phyloP scores from a whole-genome alignment of 352 stramenopile species.

The Pythium scleroteichum region DNA sequence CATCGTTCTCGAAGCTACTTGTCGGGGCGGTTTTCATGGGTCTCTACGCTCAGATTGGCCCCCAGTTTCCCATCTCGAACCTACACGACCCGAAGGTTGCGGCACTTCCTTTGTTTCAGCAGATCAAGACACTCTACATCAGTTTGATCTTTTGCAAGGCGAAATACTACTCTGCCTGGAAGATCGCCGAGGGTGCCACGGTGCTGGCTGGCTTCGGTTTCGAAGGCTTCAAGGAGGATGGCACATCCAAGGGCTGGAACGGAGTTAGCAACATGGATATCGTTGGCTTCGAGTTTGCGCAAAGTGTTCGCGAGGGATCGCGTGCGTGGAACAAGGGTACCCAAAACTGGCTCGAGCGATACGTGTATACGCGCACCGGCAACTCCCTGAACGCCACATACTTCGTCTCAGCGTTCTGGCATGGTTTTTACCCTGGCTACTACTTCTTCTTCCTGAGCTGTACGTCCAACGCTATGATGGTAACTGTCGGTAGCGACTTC shows the following conservation, averaged over 20 bases:
- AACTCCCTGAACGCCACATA: constrained; percentile 92
- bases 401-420: constrained; percentile 94
- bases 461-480: background rate
- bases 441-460: constrained; percentile 94
- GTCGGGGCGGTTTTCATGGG: constrained; percentile 69
- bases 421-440: constrained; percentile 97
- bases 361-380: constrained; percentile 94
- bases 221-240: constrained; percentile 92
- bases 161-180: constrained; percentile 98
- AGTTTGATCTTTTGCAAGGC: constrained; percentile 86
- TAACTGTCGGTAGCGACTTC: too few relatives aligned
- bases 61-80: constrained; percentile 53
- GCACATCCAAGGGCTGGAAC: constrained; percentile 90
- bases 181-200: constrained; percentile 80
- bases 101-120: constrained; percentile 28
- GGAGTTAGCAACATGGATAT: constrained; percentile 97
- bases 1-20: constrained; percentile 81
- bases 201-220: constrained; percentile 91
- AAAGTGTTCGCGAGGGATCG: constrained; percentile 88
- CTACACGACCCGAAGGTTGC: constrained; percentile 19
- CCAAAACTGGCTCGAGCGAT: constrained; percentile 93
- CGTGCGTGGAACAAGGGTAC: constrained; percentile 97
- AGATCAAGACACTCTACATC: constrained; percentile 83
- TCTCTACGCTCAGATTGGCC: constrained; percentile 59
- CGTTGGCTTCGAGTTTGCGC: constrained; percentile 92